Evolutionary conservation across 2,329 filamentous ascomycete genomes (phyloP), one percentile per base, ranked within the genome.

Genomic region (Raffaelea ambrosiae): DNA sequence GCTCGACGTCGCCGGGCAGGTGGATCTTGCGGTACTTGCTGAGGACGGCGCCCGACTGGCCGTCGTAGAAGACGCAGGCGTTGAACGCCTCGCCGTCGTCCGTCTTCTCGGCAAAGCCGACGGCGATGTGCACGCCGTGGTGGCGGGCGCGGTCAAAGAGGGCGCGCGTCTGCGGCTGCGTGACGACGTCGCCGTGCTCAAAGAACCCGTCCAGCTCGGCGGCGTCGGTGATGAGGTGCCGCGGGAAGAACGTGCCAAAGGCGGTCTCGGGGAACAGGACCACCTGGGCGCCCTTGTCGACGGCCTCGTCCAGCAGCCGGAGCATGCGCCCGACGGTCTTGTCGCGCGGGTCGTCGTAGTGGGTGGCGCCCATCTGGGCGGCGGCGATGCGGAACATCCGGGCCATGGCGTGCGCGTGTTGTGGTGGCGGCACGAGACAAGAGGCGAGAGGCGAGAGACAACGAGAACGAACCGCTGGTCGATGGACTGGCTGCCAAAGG

Each of bases 171-270:
- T 72, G 68, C 3, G 68, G 58, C 3, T 70, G 65, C 5, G 66
- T 61, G 3, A 64, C 59, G 21, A 72, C 56, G 31, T 61, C 61
- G 48, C 62, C 65, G 49, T 68, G 66, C 53, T 79, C 76, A 57
- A 79, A 79, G 61, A 70, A 54, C 14, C 36, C 76, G 19, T 58
- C 55, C 44, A 72, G 70, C 13, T 77, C 60, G 38, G 73, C 65
- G 19, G 63, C 59, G 49, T 72, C 67, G 13, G 64, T 56, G 52
- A 76, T 69, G 31, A 76, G 61, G 53, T 75, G 68, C 2, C 72
- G 67, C 0, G 75, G 74, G 56, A 78, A 78, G 65, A 79, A 79
- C 1, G 74, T 78, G 2, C 73, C 76, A 19, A 78, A 66, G 14
- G 74, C 70, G 18, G 67, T 65, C 58, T 78, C 75, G 1, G 74